Evolutionary conservation across 345 rosid species (phyloP).

Genomic region (Gossypium longicalyx): DNA sequence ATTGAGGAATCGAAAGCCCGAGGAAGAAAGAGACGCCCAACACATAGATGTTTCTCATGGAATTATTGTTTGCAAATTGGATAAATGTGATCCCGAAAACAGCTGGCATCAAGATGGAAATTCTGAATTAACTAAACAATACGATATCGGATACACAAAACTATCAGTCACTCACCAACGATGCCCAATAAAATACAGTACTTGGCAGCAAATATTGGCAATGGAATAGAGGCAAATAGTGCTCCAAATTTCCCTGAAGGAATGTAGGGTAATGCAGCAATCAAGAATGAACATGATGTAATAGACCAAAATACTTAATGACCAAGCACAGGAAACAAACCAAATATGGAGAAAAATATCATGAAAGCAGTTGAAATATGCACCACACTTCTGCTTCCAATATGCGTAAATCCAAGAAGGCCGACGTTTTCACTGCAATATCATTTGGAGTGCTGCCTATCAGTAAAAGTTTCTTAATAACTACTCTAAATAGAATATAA

Average conservation of each 20-base stretch:
- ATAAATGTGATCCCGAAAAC: slow-evolving; percentile 80
- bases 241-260: slow-evolving; percentile 87
- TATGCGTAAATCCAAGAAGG: slow-evolving; percentile 79
- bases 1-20: slow-evolving; percentile 79
- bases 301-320: not conserved
- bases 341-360: slow-evolving; percentile 96
- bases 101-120: slow-evolving; percentile 37
- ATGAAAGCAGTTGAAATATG: slow-evolving; percentile 92
- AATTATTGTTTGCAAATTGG: slow-evolving; percentile 76
- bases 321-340: slow-evolving; percentile 34
- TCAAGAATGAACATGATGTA: not conserved
- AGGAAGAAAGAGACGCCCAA: slow-evolving; percentile 79
- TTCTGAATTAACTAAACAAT: not conserved
- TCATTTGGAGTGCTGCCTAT: not conserved
- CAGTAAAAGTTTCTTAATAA: not conserved
- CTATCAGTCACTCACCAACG: slow-evolving; percentile 58
- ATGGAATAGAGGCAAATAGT: slow-evolving; percentile 92
- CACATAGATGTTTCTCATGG: slow-evolving; percentile 83
- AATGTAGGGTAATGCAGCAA: not conserved
- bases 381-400: slow-evolving; percentile 94
- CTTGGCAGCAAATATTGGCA: slow-evolving; percentile 81
- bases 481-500: not conserved
- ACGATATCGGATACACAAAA: not conserved
- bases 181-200: slow-evolving; percentile 86
- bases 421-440: slow-evolving; percentile 88